phyloP scores from a whole-genome alignment of 768 basidiomycete species.

The Kwoniella bestiolae region DNA sequence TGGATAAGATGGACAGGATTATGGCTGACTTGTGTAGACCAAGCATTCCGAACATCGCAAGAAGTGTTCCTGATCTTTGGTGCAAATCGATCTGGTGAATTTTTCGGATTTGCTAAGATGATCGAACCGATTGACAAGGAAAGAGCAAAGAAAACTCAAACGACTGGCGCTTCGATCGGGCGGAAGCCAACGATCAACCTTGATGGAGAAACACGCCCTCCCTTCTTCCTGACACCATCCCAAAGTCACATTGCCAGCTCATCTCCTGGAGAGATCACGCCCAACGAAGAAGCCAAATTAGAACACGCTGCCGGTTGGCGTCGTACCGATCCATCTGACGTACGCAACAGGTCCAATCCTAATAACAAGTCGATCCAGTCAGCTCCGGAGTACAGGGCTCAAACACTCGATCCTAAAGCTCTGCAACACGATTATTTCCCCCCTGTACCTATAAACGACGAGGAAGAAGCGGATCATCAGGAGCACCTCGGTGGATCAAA shows the following conservation, averaged over 20 bases:
- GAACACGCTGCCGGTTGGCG: conserved; percentile 24
- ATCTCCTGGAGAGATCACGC: conserved; percentile 41
- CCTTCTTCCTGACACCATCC: conserved; percentile 39
- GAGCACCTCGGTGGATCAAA: conserved; percentile 30
- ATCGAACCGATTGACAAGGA: conserved; percentile 48
- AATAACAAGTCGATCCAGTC: conserved; percentile 18
- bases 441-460: conserved; percentile 22
- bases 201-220: conserved; percentile 22
- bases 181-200: conserved; percentile 8
- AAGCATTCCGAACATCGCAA: conserved; percentile 85
- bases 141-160: conserved; percentile 18
- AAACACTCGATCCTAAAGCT: conserved; percentile 35
- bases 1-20: not conserved
- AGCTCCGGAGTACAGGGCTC: conserved; percentile 21
- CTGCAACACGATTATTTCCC: conserved; percentile 34
- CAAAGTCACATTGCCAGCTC: conserved; percentile 32
- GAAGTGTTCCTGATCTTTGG: conserved; percentile 90
- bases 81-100: conserved; percentile 91
- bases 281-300: conserved; percentile 26
- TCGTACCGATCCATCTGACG: conserved; percentile 37
- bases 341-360: not conserved
- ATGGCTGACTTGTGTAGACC: conserved; percentile 61
- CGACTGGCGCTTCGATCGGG: not conserved
- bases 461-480: conserved; percentile 22
- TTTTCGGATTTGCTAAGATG: conserved; percentile 88